Base-by-base conservation (phyloP, 192 early-diverging fungal species). In the Coemansia guatemalensis region DNA sequence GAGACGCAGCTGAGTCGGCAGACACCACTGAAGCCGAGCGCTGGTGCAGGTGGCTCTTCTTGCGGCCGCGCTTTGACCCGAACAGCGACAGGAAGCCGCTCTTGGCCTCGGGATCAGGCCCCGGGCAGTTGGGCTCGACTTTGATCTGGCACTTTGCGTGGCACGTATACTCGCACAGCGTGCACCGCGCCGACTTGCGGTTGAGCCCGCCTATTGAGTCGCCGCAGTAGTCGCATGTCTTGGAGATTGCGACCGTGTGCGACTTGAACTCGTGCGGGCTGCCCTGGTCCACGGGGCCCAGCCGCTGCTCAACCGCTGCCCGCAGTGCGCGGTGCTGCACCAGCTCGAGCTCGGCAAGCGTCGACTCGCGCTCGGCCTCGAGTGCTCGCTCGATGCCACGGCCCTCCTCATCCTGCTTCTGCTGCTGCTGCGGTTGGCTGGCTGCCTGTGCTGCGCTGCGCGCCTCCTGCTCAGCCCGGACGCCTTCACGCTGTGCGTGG, bases 111-210 rank as follows among this genome's bases (percentile, higher is more conserved):
- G 65, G 61, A 8, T 77, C 74, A 6, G 39, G 56, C 20, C 74
- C 74, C 6, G 64, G 64, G 55, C 74, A 77, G 41, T 44, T 77
- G 11, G 74, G 74, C 53, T 70, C 53, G 17, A 77, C 74, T 48
- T 77, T 77, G 53, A 77, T 71, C 69, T 77, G 74, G 62, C 74
- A 77, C 26, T 71, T 71, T 9, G 74, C 64, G n/a, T 77, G 74
- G 48, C 74, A 77, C 2, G 74, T 71, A 47, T 68, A 77, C 35
- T 70, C 69, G 69, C 74, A 77, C 62, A 57, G 62, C 14, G 65
- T 47, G 44, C 74, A 77, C 41, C 61, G 60, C 21, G 64, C 64
- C 1, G 74, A 64, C 57, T 77, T 77, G 48, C 74, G 68, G 50
- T 68, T 68, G 3, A 77, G 65, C 1, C 74, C 74, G 62, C 74